These are phyloP conservation scores for Colletotrichum sp. DNA, from an alignment of 2,329 filamentous ascomycete species.

Conservation along the genomic window DNA sequence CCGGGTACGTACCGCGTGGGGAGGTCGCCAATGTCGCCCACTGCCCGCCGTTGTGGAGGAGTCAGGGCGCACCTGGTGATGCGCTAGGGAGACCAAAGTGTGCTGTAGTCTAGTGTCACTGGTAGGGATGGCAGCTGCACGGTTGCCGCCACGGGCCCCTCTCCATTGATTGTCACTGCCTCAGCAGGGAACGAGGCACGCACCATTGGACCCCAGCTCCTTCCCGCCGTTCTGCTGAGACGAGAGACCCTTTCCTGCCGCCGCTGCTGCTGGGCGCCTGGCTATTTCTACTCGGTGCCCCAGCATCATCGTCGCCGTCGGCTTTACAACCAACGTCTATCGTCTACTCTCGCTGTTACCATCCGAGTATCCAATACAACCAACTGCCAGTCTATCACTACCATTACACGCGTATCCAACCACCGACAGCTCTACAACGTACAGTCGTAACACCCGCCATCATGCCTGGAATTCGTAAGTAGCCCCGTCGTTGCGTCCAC, in stretches of 20 bases:
- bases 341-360: not conserved
- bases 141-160: not conserved
- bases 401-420: not conserved
- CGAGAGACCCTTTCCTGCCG: not conserved
- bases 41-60: not conserved
- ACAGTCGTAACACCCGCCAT: conserved; percentile 30
- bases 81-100: not conserved
- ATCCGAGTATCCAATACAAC: not conserved
- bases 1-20: not conserved
- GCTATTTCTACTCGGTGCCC: conserved; percentile 13
- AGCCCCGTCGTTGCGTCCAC: not conserved
- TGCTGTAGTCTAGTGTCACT: not conserved
- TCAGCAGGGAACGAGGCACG: not conserved
- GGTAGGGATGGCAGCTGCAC: conserved; percentile 17
- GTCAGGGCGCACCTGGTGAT: not conserved
- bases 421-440: not conserved
- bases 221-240: conserved; percentile 11
- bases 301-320: not conserved
- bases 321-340: not conserved
- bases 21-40: not conserved
- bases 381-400: not conserved
- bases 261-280: not conserved
- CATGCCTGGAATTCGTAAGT: conserved; percentile 61
- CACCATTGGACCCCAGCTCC: not conserved
- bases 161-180: conserved; percentile 18